These are phyloP conservation scores for Suillus clintonianus DNA, from an alignment of 768 basidiomycete genomes.

Conservation along the genomic window DNA sequence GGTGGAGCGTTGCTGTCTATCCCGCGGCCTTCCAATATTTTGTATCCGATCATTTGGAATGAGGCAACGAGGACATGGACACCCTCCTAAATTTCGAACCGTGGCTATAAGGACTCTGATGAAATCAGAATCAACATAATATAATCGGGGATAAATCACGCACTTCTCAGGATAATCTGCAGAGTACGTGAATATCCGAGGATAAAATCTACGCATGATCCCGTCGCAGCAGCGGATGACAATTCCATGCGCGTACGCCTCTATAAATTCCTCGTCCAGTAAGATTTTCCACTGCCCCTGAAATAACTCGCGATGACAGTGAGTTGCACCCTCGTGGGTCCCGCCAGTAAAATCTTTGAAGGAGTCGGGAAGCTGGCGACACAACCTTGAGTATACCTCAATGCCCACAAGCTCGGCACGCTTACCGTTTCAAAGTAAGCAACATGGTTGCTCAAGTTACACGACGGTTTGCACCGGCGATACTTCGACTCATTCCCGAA, in stretches of 20 bases:
- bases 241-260: slow-evolving; percentile 15
- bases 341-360: slow-evolving; percentile 7
- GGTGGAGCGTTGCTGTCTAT: background rate
- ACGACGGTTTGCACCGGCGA: slow-evolving; percentile 12
- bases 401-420: no score
- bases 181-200: slow-evolving; percentile 17
- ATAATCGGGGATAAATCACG: no score
- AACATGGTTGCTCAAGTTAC: slow-evolving; percentile 9
- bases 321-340: slow-evolving; percentile 4
- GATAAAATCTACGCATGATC: slow-evolving; percentile 11
- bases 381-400: no score
- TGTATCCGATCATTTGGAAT: slow-evolving; percentile 3
- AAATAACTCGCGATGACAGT: slow-evolving; percentile 14
- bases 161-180: slow-evolving; percentile 24
- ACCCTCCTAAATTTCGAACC: background rate
- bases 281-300: slow-evolving; percentile 8
- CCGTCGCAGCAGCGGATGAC: slow-evolving; percentile 14
- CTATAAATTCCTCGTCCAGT: slow-evolving; percentile 13
- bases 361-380: slow-evolving; percentile 12
- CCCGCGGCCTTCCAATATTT: slow-evolving; percentile 8
- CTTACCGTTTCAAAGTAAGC: slow-evolving; percentile 16
- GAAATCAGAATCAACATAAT: no score
- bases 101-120: no score
- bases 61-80: slow-evolving; percentile 21
- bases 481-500: slow-evolving; percentile 30